Percentiles rank a stretch among this genome's conserved stretches.
phyloP scores from a whole-genome alignment of 1,284 basidiomycete genomes.

The Peniophora sp. region DNA sequence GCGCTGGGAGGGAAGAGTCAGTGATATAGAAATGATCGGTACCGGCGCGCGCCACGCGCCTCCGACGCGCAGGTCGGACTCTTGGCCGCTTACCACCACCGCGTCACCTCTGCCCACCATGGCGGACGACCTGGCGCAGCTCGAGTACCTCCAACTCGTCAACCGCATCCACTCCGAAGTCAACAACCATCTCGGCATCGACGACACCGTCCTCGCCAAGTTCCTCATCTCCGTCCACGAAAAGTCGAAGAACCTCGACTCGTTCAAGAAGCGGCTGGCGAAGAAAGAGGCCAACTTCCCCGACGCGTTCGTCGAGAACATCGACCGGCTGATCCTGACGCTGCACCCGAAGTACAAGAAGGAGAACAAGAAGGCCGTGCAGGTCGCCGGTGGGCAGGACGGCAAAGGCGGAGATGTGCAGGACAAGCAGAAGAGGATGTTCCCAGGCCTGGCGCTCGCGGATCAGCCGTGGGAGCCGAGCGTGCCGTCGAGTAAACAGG shows the following conservation, averaged over 20 bases:
- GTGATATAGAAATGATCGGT: neutral
- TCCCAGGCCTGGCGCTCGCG: constrained; percentile 86
- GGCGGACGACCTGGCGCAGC: constrained; percentile 80
- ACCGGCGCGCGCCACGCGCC: neutral
- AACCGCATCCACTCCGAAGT: constrained; percentile 88
- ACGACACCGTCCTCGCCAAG: constrained; percentile 91
- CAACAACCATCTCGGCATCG: constrained; percentile 76
- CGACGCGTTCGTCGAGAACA: constrained; percentile 83
- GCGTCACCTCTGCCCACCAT: constrained; percentile 30
- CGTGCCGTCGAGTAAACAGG: constrained; percentile 36
- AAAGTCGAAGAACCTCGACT: constrained; percentile 63
- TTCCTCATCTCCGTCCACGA: constrained; percentile 93
- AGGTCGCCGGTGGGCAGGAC: neutral
- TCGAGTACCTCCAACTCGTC: constrained; percentile 86
- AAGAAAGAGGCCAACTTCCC: constrained; percentile 84
- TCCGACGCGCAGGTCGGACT: constrained; percentile 1
- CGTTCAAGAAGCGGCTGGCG: constrained; percentile 80
- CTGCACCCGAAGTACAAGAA: constrained; percentile 98
- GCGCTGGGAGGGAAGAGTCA: neutral
- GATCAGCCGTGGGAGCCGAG: constrained; percentile 59
- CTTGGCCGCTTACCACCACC: constrained; percentile 7
- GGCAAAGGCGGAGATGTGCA: constrained; percentile 32
- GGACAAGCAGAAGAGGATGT: constrained; percentile 77
- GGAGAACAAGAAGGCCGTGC: constrained; percentile 32
- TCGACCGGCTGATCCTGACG: constrained; percentile 90